Evolutionary conservation across 176 grass and related monocot species (phyloP), one percentile per base, ranked within the genome.

Genomic region (Avena atlantica): DNA sequence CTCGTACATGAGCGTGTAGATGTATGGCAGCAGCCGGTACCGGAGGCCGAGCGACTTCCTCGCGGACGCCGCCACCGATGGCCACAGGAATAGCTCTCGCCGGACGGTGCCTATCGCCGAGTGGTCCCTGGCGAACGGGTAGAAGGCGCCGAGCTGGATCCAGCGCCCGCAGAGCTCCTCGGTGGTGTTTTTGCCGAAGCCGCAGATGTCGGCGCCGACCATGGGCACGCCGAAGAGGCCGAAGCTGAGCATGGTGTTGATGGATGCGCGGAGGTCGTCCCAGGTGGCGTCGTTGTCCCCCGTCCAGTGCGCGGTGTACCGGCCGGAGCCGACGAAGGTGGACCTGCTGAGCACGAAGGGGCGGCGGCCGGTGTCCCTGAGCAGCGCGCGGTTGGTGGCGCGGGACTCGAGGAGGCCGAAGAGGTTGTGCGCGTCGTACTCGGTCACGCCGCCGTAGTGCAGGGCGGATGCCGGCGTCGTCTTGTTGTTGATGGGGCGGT

Each of bases 101-200:
- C 89, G 86, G 24, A 78, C 27, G 10, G 89, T 89, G 29, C 10
- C 5, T 15, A 72, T 91, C 7, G 71, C 76, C 29, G 93, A 95
- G 55, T 98, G 95, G 21, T 93, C 93, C 89, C 95, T 92, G 31
- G 95, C 21, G 76, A 95, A 98, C 1, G 95, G 95, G 84, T 95
- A 98, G 91, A 98, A 98, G 20, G 95, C 95, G 2, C 95, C 95
- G 9, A 98, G 75, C 89, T 98, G 95, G 82, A 98, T 98, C 95
- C 95, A 98, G 0, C 95, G 83, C 4, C 37, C 56, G 83, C 93
- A 98, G 63, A 98, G 93, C 86, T 98, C 93, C 88, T 98, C 93
- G 1, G 87, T 95, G 14, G 93, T 89, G 86, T 98, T 9, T 16
- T 77, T 87, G 44, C 16, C 4, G 77, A 95, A 98, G 48, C 95